phyloP scores from a whole-genome alignment of 176 grass and related monocot genomes.

The Aegilops umbellulata region DNA sequence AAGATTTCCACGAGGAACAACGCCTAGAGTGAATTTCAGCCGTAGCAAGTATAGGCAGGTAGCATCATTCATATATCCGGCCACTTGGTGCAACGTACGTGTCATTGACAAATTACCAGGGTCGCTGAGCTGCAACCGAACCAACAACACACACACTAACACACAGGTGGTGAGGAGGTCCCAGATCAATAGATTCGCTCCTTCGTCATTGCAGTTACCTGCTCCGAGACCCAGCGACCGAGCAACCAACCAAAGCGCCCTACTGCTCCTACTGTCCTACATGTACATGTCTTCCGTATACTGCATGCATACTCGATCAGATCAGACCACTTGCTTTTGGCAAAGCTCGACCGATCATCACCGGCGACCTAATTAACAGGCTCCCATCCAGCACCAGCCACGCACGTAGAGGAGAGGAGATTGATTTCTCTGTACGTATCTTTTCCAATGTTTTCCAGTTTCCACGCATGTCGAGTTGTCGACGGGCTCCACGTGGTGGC shows the following conservation, averaged over 20 bases:
- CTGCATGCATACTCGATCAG: no score
- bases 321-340: not conserved
- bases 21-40: not conserved
- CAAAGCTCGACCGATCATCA: not conserved
- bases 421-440: no score
- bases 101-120: conserved; percentile 15
- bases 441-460: not conserved
- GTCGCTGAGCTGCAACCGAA: conserved; percentile 31
- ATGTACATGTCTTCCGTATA: not conserved
- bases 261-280: not conserved
- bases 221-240: not conserved
- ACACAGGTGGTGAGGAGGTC: not conserved
- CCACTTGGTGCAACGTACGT: not conserved
- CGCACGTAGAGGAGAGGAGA: not conserved
- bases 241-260: not conserved
- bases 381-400: no score
- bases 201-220: not conserved
- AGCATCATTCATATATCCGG: not conserved
- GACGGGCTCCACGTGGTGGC: conserved; percentile 24
- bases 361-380: no score
- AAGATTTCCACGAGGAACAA: no score
- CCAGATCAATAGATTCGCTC: not conserved
- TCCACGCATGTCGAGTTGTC: not conserved
- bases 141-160: not conserved
- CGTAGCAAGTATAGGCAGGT: no score